A percentile compares a stretch with the other conserved stretches of the same genome.
These are phyloP conservation scores for Fabrea salina DNA, from an alignment of 169 alveolate species.

Conservation along the genomic window DNA sequence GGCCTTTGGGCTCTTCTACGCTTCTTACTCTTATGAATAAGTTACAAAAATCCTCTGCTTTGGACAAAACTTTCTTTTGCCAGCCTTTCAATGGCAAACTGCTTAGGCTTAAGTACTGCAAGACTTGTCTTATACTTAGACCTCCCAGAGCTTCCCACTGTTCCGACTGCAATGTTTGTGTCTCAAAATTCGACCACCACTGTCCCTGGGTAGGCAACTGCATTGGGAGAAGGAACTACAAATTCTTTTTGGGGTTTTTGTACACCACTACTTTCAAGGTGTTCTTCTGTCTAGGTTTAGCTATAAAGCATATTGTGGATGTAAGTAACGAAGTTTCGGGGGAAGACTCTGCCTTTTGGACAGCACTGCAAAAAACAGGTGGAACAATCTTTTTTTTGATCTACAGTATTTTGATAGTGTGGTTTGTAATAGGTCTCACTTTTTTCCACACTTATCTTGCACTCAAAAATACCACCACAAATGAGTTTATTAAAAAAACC, in stretches of 20 bases:
- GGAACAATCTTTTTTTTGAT: no score
- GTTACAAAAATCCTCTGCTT: neutral
- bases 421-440: neutral
- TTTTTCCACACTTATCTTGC: slow-evolving; percentile 8
- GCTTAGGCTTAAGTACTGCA: slow-evolving; percentile 46
- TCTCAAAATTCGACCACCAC: slow-evolving; percentile 60
- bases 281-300: neutral
- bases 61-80: neutral
- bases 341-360: no score
- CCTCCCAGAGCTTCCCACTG: slow-evolving; percentile 66
- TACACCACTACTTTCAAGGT: slow-evolving; percentile 26
- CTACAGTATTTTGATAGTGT: no score
- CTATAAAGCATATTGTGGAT: neutral
- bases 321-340: neutral
- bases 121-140: slow-evolving; percentile 48
- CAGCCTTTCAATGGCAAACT: neutral
- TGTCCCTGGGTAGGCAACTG: slow-evolving; percentile 71
- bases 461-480: neutral
- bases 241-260: slow-evolving; percentile 45
- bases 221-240: slow-evolving; percentile 58
- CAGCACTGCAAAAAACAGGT: no score
- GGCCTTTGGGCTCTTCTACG: slow-evolving; percentile 15
- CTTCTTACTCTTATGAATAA: neutral
- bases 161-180: slow-evolving; percentile 49
- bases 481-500: slow-evolving; percentile 11